Evolutionary conservation across 1,284 basidiomycete species (phyloP).

Genomic region (Ceratobasidium sp.): DNA sequence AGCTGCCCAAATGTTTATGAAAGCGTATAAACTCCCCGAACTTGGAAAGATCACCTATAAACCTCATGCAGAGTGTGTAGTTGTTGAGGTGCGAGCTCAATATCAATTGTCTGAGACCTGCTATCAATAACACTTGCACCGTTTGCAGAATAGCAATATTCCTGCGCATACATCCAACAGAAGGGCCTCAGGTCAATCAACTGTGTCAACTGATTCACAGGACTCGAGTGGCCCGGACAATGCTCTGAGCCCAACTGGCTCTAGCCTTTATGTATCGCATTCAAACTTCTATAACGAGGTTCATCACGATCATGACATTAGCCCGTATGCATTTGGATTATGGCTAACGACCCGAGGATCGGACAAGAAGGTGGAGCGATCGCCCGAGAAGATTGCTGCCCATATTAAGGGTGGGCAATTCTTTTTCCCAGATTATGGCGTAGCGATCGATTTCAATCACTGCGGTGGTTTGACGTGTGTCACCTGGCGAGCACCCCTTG

Average conservation of each 20-base stretch:
- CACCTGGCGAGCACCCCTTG: background rate
- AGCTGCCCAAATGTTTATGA: background rate
- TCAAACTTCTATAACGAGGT: background rate
- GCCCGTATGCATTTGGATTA: background rate
- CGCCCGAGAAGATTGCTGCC: background rate
- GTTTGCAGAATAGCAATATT: no score
- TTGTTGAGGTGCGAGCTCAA: background rate
- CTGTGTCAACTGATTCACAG: no score
- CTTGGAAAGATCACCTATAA: background rate
- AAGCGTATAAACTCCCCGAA: background rate
- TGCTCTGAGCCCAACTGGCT: no score
- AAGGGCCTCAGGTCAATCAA: no score
- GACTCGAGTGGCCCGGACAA: no score
- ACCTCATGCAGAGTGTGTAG: background rate
- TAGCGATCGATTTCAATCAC: slow-evolving; percentile 2
- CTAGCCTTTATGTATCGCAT: background rate
- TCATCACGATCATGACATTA: background rate
- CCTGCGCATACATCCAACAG: no score
- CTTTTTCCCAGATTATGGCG: background rate
- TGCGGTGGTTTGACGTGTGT: background rate
- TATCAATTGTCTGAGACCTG: no score
- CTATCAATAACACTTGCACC: no score
- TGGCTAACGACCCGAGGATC: background rate
- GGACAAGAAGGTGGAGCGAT: background rate
- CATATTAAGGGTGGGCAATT: background rate